These are phyloP conservation scores for Aspergillus fijiensis DNA, from an alignment of 2,329 filamentous ascomycete species.

Conservation along the genomic window DNA sequence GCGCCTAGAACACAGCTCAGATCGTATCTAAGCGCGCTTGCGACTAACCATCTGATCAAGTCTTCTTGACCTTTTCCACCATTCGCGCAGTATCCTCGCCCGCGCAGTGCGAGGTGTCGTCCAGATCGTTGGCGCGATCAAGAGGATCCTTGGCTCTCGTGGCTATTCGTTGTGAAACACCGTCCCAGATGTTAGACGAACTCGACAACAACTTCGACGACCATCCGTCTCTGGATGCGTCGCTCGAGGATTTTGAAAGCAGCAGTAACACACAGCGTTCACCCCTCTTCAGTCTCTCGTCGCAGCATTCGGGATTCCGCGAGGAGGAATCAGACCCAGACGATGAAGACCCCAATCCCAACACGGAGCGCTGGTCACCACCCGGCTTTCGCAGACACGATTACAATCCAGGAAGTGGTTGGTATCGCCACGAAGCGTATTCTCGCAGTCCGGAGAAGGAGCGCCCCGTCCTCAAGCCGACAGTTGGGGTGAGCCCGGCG, in stretches of 20 bases:
- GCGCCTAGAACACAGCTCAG: not conserved
- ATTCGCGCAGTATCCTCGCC: constrained; percentile 6
- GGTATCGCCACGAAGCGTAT: constrained; percentile 55
- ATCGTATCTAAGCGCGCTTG: constrained; percentile 19
- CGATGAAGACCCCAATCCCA: constrained; percentile 35
- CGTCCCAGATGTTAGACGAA: constrained; percentile 47
- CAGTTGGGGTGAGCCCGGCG: constrained; percentile 46
- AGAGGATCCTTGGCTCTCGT: constrained; percentile 24
- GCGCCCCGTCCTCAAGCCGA: constrained; percentile 43
- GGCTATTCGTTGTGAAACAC: constrained; percentile 28
- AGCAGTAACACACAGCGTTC: constrained; percentile 48
- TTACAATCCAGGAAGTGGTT: constrained; percentile 56
- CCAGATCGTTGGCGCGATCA: constrained; percentile 24
- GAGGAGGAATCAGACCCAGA: constrained; percentile 51
- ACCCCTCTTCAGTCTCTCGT: constrained; percentile 55
- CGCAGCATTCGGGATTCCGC: constrained; percentile 64
- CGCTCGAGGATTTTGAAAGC: constrained; percentile 62
- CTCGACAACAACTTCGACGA: constrained; percentile 55
- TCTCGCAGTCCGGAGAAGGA: constrained; percentile 38
- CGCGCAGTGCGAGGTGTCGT: constrained; percentile 10
- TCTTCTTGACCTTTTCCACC: constrained; percentile 11
- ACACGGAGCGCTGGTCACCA: constrained; percentile 61
- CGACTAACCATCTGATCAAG: constrained; percentile 16
- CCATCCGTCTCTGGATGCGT: constrained; percentile 60
- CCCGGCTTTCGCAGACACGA: constrained; percentile 58